Base-by-base conservation (phyloP, 768 basidiomycete genomes). In the Mycena belliarum region DNA sequence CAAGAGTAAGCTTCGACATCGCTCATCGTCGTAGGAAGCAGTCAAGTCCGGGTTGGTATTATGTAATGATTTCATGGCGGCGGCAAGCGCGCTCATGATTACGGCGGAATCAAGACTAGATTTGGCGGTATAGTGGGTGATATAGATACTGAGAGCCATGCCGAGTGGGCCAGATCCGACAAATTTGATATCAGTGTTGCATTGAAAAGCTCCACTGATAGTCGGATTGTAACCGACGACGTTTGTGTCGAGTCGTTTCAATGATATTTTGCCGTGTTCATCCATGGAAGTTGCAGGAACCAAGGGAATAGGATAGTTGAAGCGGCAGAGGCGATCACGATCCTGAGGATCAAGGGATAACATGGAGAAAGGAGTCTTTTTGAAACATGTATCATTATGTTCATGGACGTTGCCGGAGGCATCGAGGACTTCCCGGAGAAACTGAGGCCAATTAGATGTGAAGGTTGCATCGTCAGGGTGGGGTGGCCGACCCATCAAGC, bases 111-210 rank as follows among this genome's bases (percentile, higher is more conserved):
- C 52, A 18, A 63, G 25, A 8, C 24, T 11, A 3, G 57, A 40
- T 41, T 59, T 63, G 2, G 53, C 61, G 11, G 61, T 48, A 29
- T 63, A 63, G 16, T 20, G 15, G 1, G 52, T 41, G 33, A 55
- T 35, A 24, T 63, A 63, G 12, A 59, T 55, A 28, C 24, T 38
- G 8, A 63, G 25, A 5, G 57, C 61, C 42, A 52, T 40, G 7
- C 21, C 57, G n/a, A 63, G 38, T 18, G 37, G 26, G 18, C 61
- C 61, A 6, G 57, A 63, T 4, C 61, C 61, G 41, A 58, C 28
- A 20, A 61, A 64, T 52, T 61, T 64, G 3, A 45, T 33, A 18
- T 64, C 59, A 5, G 59, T 58, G 25, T 64, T 64, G 43, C 63
- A 64, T 20, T 60, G 59, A 20, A 57, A 55, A 11, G 40, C 35